phyloP scores from a whole-genome alignment of 2,329 filamentous ascomycete species.

The Aspergillus fumigatiaffinis region DNA sequence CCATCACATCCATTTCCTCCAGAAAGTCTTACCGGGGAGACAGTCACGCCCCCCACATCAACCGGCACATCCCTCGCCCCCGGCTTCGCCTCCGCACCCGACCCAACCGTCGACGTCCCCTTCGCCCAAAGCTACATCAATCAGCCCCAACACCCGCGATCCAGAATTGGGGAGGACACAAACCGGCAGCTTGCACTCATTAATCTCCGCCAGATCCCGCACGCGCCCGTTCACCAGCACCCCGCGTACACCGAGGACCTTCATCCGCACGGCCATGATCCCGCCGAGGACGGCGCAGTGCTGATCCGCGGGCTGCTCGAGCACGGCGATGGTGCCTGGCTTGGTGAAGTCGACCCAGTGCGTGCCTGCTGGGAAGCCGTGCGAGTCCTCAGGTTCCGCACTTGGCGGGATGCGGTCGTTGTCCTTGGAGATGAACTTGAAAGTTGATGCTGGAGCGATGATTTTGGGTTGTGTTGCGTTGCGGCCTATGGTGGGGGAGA shows the following conservation, averaged over 20 bases:
- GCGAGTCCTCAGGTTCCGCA: conserved; percentile 17
- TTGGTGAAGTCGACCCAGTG: conserved; percentile 67
- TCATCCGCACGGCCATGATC: conserved; percentile 70
- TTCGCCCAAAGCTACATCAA: conserved; percentile 40
- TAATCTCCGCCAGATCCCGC: conserved; percentile 61
- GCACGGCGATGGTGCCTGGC: conserved; percentile 59
- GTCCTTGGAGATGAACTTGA: conserved; percentile 56
- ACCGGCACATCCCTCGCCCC: conserved; percentile 40
- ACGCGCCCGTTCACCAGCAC: conserved; percentile 66
- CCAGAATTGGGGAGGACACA: neutral
- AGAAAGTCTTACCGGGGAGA: conserved; percentile 35
- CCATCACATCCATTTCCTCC: neutral
- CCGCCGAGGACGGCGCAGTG: conserved; percentile 71
- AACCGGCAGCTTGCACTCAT: conserved; percentile 54
- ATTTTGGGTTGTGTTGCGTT: conserved; percentile 29
- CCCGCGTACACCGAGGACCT: conserved; percentile 55
- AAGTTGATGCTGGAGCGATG: conserved; percentile 43
- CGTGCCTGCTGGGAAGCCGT: conserved; percentile 55
- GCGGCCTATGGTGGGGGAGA: conserved; percentile 30
- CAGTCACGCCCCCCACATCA: conserved; percentile 37
- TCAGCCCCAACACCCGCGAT: conserved; percentile 4
- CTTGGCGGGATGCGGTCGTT: conserved; percentile 41
- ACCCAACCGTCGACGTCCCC: conserved; percentile 43
- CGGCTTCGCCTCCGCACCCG: conserved; percentile 42
- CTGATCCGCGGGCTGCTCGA: conserved; percentile 63